Evolutionary conservation across 2,329 filamentous ascomycete species (phyloP).

Genomic region (Diaporthe amygdali): DNA sequence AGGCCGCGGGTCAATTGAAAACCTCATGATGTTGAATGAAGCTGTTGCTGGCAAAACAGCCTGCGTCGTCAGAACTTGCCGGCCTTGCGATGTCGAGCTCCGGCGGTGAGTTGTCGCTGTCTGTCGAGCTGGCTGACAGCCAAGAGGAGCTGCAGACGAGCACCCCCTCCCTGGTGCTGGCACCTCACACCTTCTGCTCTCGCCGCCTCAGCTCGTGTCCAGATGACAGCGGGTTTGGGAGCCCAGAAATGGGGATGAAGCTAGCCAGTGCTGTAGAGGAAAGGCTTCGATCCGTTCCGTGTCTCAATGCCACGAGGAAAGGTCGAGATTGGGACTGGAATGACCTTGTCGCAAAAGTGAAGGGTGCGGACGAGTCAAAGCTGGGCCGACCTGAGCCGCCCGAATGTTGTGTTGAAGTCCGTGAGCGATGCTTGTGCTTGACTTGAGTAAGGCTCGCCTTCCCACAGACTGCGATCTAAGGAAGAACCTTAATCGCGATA

Average conservation of each 20-base stretch:
- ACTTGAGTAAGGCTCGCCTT: background rate
- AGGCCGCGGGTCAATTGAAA: background rate
- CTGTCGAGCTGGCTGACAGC: constrained; percentile 6
- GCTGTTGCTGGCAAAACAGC: background rate
- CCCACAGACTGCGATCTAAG: background rate
- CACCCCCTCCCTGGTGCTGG: constrained; percentile 19
- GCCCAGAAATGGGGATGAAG: background rate
- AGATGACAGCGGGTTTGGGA: background rate
- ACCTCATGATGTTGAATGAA: constrained; percentile 16
- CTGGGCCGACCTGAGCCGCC: background rate
- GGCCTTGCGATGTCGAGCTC: background rate
- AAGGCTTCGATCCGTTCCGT: constrained; percentile 14
- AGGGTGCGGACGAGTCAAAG: background rate
- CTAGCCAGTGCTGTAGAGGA: background rate
- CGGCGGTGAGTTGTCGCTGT: background rate
- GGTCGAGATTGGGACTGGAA: background rate
- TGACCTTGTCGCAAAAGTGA: background rate
- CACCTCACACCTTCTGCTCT: constrained; percentile 11
- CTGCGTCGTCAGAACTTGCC: background rate
- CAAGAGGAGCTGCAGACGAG: constrained; percentile 18
- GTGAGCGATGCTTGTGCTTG: background rate
- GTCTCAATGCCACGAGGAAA: constrained; percentile 16
- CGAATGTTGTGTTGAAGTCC: background rate
- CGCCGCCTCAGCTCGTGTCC: background rate
- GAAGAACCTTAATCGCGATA: background rate